Percentiles rank a stretch among this genome's conserved stretches.
phyloP scores from a whole-genome alignment of 495 filamentous ascomycete species.

The Penicillium riverlandense region DNA sequence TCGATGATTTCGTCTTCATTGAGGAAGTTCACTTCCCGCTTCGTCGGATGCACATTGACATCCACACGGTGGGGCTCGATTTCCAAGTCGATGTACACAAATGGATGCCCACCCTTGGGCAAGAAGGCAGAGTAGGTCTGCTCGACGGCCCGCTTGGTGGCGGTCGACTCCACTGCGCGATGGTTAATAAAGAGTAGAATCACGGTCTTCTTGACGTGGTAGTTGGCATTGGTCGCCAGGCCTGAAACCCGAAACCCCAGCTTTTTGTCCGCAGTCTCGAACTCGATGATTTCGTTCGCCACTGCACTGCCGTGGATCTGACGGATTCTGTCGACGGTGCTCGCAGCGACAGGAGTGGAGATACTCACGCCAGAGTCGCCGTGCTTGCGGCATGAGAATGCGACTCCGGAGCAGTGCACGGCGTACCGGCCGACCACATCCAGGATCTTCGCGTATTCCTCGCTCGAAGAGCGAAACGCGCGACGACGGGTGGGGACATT shows the following conservation, averaged over 20 bases:
- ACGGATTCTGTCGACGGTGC: slow-evolving; percentile 73
- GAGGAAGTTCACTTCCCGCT: slow-evolving; percentile 95
- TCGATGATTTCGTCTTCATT: slow-evolving; percentile 98
- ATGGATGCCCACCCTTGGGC: slow-evolving; percentile 92
- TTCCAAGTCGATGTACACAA: slow-evolving; percentile 86
- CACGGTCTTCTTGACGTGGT: slow-evolving; percentile 84
- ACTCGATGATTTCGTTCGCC: slow-evolving; percentile 82
- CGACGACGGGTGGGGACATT: slow-evolving; percentile 83
- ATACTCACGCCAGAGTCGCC: slow-evolving; percentile 80
- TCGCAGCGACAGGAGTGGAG: slow-evolving; percentile 64
- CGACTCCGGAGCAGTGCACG: slow-evolving; percentile 85
- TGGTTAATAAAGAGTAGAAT: slow-evolving; percentile 96
- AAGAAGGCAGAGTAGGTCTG: slow-evolving; percentile 86
- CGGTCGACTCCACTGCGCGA: slow-evolving; percentile 87
- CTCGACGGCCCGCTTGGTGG: slow-evolving; percentile 84
- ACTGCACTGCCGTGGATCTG: slow-evolving; percentile 82
- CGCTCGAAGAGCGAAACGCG: slow-evolving; percentile 85
- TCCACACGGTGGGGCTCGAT: slow-evolving; percentile 92
- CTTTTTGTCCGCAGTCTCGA: slow-evolving; percentile 62
- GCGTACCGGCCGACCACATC: slow-evolving; percentile 92
- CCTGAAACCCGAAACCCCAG: slow-evolving; percentile 80
- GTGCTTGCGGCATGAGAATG: slow-evolving; percentile 94
- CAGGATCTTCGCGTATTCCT: slow-evolving; percentile 97
- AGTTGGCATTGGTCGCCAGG: slow-evolving; percentile 89
- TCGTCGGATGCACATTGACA: slow-evolving; percentile 97